These are phyloP conservation scores for Calonectria multiphialidica DNA, from an alignment of 2,329 filamentous ascomycete genomes.

Conservation along the genomic window DNA sequence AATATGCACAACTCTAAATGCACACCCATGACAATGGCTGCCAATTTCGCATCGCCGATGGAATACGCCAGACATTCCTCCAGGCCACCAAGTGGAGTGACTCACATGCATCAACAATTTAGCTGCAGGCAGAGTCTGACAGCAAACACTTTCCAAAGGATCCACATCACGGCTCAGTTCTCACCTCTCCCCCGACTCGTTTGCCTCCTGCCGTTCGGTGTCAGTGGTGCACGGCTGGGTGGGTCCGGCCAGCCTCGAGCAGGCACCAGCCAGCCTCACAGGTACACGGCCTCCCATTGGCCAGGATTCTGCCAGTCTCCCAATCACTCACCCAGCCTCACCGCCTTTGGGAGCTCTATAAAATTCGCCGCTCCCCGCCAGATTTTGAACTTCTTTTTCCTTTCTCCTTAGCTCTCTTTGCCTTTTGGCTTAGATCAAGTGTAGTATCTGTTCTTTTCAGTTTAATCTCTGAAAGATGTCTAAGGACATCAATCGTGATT, in stretches of 20 bases:
- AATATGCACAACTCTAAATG: background rate
- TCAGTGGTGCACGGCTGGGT: slow-evolving; percentile 9
- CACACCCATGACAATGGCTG: background rate
- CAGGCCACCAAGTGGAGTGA: background rate
- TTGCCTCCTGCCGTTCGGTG: background rate
- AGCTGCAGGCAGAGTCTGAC: background rate
- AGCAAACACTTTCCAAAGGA: background rate
- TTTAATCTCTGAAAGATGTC: slow-evolving; percentile 92
- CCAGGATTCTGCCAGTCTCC: slow-evolving; percentile 34
- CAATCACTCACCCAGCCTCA: slow-evolving; percentile 28
- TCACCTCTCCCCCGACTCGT: background rate
- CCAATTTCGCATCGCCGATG: background rate
- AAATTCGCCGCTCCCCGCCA: slow-evolving; percentile 28
- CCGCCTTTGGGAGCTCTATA: slow-evolving; percentile 42
- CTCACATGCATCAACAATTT: background rate
- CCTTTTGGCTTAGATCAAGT: slow-evolving; percentile 87
- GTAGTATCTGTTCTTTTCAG: slow-evolving; percentile 97
- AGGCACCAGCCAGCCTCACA: slow-evolving; percentile 13
- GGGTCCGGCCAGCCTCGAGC: slow-evolving; percentile 11
- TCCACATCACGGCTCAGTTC: background rate
- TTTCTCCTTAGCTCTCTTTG: slow-evolving; percentile 57
- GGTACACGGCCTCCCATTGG: slow-evolving; percentile 10
- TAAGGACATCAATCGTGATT: slow-evolving; percentile 81
- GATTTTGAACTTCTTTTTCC: slow-evolving; percentile 42
- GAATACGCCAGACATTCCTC: background rate